Conservation (phyloP, 768 basidiomycete genomes). For the Rhodotorula kratochvilovae region DNA sequence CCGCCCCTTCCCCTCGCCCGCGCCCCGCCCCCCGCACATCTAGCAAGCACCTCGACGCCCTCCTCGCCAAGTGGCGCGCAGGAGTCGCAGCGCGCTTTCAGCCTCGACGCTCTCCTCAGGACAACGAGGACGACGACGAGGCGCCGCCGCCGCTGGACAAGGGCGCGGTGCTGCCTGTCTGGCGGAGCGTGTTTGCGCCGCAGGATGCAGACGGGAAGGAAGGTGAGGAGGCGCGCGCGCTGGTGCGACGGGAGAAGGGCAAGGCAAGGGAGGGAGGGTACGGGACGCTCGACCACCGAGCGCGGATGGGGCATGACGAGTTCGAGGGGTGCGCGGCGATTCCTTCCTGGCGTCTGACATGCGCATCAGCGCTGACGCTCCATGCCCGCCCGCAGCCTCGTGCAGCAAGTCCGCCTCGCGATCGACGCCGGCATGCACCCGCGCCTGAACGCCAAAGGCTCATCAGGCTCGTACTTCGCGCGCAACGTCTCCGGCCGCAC, state of each 20-base stretch:
- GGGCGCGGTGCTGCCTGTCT: not conserved
- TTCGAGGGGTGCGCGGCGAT: slow-evolving; percentile 61
- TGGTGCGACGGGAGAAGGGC: too few species aligned
- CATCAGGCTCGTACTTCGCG: slow-evolving; percentile 88
- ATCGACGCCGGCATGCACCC: slow-evolving; percentile 76
- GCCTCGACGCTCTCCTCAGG: not conserved
- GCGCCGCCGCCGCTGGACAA: not conserved
- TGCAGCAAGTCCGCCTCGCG: slow-evolving; percentile 63
- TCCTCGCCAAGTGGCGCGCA: slow-evolving; percentile 13
- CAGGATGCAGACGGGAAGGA: not conserved
- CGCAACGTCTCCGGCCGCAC: slow-evolving; percentile 51
- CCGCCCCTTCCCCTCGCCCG: too few species aligned
- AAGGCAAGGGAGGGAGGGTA: not conserved
- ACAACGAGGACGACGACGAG: not conserved
- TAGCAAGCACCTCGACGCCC: slow-evolving; percentile 9
- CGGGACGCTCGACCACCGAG: not conserved
- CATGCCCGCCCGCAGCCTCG: slow-evolving; percentile 52
- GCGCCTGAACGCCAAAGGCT: slow-evolving; percentile 84
- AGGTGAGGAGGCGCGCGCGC: too few species aligned
- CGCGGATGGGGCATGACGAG: slow-evolving; percentile 66
- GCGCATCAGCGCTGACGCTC: not conserved
- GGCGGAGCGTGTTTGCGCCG: not conserved
- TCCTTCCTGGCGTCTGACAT: not conserved
- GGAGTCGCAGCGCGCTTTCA: not conserved
- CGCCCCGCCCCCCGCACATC: not conserved